A percentile compares a stretch with the other conserved stretches of the same genome.
These are phyloP conservation scores for Cyclotella choctawhatcheeana DNA, from an alignment of 108 stramenopile genomes.

Conservation along the genomic window DNA sequence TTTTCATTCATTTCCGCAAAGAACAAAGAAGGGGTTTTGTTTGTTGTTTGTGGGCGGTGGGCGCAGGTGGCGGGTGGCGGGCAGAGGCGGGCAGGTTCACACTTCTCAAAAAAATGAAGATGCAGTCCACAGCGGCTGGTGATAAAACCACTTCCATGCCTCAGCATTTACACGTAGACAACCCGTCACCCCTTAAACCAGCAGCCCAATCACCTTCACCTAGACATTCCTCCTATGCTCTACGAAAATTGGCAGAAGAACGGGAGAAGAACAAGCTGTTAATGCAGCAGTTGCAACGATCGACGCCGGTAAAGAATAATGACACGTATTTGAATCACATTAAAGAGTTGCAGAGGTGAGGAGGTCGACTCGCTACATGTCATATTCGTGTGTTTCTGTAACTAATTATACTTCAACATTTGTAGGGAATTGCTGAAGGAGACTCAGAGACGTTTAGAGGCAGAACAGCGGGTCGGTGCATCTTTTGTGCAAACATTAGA, in stretches of 20 bases:
- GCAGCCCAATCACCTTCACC: slow-evolving; percentile 1
- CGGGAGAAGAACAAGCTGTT: slow-evolving; percentile 25
- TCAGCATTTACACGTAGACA: neutral
- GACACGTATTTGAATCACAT: slow-evolving; percentile 12
- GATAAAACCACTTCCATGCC: neutral
- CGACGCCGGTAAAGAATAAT: neutral
- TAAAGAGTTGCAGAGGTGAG: slow-evolving; percentile 1
- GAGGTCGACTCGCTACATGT: neutral
- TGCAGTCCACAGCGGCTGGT: neutral
- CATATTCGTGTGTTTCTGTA: neutral
- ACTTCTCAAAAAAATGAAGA: neutral
- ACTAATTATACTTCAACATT: neutral
- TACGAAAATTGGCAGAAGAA: slow-evolving; percentile 20
- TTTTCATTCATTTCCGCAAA: neutral
- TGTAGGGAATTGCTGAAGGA: slow-evolving; percentile 14
- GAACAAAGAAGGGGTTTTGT: too few species aligned
- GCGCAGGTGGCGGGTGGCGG: too few species aligned
- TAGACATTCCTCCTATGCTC: slow-evolving; percentile 2
- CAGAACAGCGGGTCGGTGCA: slow-evolving; percentile 8
- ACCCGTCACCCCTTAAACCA: neutral
- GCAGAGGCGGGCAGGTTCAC: neutral
- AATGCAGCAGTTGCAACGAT: slow-evolving; percentile 16
- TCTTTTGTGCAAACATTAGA: neutral
- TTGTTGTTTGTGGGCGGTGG: too few species aligned
- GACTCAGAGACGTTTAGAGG: slow-evolving; percentile 15